Evolutionary conservation across 495 filamentous ascomycete genomes (phyloP), one percentile per base, ranked within the genome.

Genomic region (Aspergillus mulundensis): DNA sequence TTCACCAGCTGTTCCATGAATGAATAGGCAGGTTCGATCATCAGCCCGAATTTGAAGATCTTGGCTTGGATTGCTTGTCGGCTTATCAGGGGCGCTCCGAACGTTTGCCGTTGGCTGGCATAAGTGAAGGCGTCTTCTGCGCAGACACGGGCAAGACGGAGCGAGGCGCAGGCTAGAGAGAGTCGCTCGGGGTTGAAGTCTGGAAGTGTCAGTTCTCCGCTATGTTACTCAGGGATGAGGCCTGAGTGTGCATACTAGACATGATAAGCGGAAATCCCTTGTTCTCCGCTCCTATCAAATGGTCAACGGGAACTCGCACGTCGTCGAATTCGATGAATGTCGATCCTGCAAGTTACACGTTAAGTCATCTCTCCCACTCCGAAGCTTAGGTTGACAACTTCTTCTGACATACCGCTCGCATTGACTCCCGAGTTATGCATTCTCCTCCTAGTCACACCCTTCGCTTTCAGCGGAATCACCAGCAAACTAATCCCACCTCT

Each of bases 381-480:
- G 10, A 10, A 30, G 28, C 28, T 10, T 10, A 28, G 25, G 3
- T 15, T 10, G 32, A 36, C 32, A 2, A 11, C 32, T 14, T 10
- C 7, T 6, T 7, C 12, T 36, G 12, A 7, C 68, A 11, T 66
- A 72, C 71, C 71, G 45, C 71, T 74, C 6, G 73, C 73, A 55
- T 73, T 71, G 0, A 74, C 70, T 14, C 88, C 78, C 10, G 88
- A 91, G 70, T 95, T 93, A 21, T 80, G 80, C 23, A 89, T 95
- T 76, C 90, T 86, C 68, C 90, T 86, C 42, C 83, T 70, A 65
- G 80, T 73, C 18, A 83, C 73, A 1, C 80, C 80, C 1, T 63
- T 51, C n/a, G 71, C 66, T 32, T 70, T 61, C 45, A 81, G 59
- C 2, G 79, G 76, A 25, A 83, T 80, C 8, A 83, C 76, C 2